Percentiles rank a stretch among this genome's conserved stretches.
Evolutionary conservation across 208 protist species (phyloP).

Genomic region (Trypanosoma mega): DNA sequence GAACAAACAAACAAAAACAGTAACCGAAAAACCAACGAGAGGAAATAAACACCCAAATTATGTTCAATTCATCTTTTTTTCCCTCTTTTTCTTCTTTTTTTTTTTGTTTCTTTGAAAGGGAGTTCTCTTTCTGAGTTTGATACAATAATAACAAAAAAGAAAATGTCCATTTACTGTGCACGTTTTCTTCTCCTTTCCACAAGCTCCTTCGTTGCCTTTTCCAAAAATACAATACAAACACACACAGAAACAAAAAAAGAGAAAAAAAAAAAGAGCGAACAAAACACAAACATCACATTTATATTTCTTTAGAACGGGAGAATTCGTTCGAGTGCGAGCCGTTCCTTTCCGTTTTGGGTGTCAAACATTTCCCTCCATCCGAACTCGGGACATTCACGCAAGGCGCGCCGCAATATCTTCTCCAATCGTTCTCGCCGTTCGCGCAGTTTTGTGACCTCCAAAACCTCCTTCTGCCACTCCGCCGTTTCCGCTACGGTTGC

Average conservation of each 20-base stretch:
- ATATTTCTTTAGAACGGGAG: not conserved
- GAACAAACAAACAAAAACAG: not conserved
- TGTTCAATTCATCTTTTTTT: not conserved
- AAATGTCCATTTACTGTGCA: no score
- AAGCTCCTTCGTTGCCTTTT: no score
- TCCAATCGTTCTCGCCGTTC: constrained; percentile 1
- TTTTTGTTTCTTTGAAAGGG: not conserved
- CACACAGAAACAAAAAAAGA: no score
- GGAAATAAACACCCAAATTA: not conserved
- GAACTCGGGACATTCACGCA: not conserved
- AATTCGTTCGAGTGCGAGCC: constrained; percentile 6
- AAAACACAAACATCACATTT: not conserved
- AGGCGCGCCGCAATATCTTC: constrained; percentile 1
- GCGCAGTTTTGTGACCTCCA: not conserved
- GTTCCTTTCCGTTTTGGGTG: not conserved
- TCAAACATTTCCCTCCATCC: not conserved
- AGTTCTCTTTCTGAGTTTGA: no score
- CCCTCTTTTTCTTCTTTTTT: constrained; percentile 3
- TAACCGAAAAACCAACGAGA: constrained; percentile 4
- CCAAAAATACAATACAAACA: no score
- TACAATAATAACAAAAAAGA: no score
- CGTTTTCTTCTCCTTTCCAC: no score
- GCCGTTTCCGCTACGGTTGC: not conserved
- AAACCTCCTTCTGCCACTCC: not conserved
- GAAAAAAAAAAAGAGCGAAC: not conserved